Evolutionary conservation across 495 filamentous ascomycete species (phyloP), one percentile per base, ranked within the genome.

Genomic region (Evansstolkia leycettana): DNA sequence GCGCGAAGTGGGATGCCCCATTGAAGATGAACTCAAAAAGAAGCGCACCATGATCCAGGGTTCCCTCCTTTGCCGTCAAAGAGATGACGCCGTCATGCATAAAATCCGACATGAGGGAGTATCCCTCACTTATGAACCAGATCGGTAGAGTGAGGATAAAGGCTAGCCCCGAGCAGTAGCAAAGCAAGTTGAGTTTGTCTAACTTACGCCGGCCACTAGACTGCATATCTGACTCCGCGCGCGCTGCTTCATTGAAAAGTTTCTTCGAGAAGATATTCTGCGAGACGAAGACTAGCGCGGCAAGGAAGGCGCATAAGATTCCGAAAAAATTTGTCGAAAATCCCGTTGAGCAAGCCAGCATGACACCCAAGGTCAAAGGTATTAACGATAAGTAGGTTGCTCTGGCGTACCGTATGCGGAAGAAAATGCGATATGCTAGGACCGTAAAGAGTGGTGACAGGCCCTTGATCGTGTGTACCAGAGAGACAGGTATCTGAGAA

Each of bases 401-500:
- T 20, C 59, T 68, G 7, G 86, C 80, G 60, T 96, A 99, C 46
- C 73, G 80, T 26, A 96, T 85, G 43, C 80, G 67, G 58, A 89
- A 94, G 47, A 94, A 62, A 40, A 90, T 54, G 10, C 92, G 80
- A 58, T 96, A 96, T 23, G 92, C 90, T 11, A 94, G 54, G 35
- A 99, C 90, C 0, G 90, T 96, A 51, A 96, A 89, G 17, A 99
- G 70, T 2, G 90, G 90, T 1, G 92, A 96, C 29, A 99, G 79
- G n/a, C 90, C 92, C 62, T 99, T 99, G 55, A 99, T 95, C 1
- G 92, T 96, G 60, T 99, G 90, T 12, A 99, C 90, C 27, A 99
- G 69, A 14, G 89, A 94, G 7, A 99, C 90, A 4, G 92, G 87
- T 27, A 96, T 96, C 42, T 87, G 82, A 28, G 83, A 76, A 33